These are phyloP conservation scores for Trifolium pratense DNA, from an alignment of 306 rosid species.

Conservation along the genomic window DNA sequence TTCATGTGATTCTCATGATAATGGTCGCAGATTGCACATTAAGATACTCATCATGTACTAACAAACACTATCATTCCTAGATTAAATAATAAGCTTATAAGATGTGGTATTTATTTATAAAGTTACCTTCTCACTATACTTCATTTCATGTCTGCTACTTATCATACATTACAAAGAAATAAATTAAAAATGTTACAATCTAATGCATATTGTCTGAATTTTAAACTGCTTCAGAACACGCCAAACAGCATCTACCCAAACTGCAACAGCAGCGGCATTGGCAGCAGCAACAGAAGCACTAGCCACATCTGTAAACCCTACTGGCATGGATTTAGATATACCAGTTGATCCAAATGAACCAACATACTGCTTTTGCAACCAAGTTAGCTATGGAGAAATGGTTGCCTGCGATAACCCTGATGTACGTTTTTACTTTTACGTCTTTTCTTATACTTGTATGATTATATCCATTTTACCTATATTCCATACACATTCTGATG, in stretches of 20 bases:
- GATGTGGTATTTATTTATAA: neutral
- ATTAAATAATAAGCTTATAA: neutral
- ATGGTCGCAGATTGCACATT: neutral
- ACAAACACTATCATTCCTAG: neutral
- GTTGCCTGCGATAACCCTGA: conserved; percentile 58
- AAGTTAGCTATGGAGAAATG: conserved; percentile 63
- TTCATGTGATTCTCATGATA: neutral
- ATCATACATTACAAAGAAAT: neutral
- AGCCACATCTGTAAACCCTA: conserved; percentile 43
- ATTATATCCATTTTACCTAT: conserved; percentile 5
- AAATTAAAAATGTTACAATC: neutral
- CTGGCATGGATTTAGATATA: conserved; percentile 58
- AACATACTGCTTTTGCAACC: conserved; percentile 62
- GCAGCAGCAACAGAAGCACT: conserved; percentile 47
- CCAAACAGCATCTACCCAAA: conserved; percentile 44
- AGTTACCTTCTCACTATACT: neutral
- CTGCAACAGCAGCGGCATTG: conserved; percentile 29
- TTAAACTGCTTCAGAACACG: conserved; percentile 47
- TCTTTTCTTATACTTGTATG: neutral
- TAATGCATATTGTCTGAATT: conserved; percentile 28
- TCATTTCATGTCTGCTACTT: neutral
- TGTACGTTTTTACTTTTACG: conserved; percentile 42
- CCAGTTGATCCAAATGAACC: conserved; percentile 64
- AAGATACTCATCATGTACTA: neutral
- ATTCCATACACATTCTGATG: conserved; percentile 24